Percentiles rank a stretch among this genome's conserved stretches.
Conservation (phyloP, 2,329 filamentous ascomycete genomes). For the Plenodomus biglobosus region DNA sequence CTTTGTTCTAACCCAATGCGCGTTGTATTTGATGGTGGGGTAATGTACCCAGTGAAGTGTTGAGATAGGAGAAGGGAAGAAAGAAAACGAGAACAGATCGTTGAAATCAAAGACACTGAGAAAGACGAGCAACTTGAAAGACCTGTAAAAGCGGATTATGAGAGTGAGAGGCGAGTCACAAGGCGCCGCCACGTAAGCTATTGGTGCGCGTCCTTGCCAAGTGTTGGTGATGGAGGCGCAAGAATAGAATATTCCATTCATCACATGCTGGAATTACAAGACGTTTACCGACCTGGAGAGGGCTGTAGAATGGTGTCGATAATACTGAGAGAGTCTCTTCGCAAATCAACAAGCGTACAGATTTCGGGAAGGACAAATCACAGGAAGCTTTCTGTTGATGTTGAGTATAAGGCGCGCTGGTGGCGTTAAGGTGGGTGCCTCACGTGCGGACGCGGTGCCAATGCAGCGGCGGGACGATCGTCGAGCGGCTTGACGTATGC, state of each 20-base stretch:
- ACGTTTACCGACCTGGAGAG: neutral
- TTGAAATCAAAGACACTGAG: neutral
- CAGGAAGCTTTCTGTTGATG: neutral
- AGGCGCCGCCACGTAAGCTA: slow-evolving; percentile 29
- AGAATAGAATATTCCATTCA: slow-evolving; percentile 7
- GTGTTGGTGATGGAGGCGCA: slow-evolving; percentile 12
- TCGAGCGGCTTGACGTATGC: neutral
- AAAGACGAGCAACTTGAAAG: slow-evolving; percentile 7
- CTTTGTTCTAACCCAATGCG: neutral
- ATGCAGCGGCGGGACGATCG: no score
- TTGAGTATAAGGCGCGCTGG: slow-evolving; percentile 12
- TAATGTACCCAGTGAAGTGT: neutral
- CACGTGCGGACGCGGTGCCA: slow-evolving; percentile 1
- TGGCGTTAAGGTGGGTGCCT: slow-evolving; percentile 18
- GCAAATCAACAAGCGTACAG: slow-evolving; percentile 18
- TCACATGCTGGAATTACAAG: neutral
- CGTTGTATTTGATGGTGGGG: neutral
- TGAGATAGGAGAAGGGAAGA: neutral
- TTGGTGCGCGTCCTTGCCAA: slow-evolving; percentile 20
- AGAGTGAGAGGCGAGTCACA: slow-evolving; percentile 15
- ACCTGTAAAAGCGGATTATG: slow-evolving; percentile 8
- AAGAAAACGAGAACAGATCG: neutral
- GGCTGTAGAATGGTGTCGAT: neutral
- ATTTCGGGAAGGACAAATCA: slow-evolving; percentile 7
- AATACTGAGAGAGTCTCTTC: slow-evolving; percentile 11